These are phyloP conservation scores for Aechmea fasciata DNA, from an alignment of 176 grass and related monocot genomes.

Conservation along the genomic window DNA sequence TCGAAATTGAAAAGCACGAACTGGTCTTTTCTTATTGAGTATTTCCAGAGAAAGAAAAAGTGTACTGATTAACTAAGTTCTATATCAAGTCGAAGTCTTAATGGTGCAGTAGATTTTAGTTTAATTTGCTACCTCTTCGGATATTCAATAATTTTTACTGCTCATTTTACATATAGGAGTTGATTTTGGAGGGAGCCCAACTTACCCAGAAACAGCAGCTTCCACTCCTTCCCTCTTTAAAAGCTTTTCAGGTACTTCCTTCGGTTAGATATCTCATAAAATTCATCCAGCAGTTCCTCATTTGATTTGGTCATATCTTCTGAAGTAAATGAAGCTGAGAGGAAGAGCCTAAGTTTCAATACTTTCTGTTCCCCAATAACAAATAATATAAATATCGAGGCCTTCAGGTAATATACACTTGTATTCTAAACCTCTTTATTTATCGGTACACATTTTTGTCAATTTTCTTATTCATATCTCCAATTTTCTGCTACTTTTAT, in stretches of 20 bases:
- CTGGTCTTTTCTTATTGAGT: too few relatives aligned
- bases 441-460: background rate
- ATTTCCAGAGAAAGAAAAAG: too few relatives aligned
- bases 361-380: conserved; percentile 44
- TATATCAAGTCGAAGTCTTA: too few relatives aligned
- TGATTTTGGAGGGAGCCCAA: conserved; percentile 33
- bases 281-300: background rate
- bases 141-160: background rate
- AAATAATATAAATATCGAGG: conserved; percentile 44
- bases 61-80: too few relatives aligned
- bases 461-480: conserved; percentile 11
- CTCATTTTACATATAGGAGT: conserved; percentile 13
- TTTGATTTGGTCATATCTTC: conserved; percentile 16
- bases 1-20: too few relatives aligned
- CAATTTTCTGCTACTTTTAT: conserved; percentile 12
- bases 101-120: background rate
- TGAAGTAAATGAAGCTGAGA: conserved; percentile 34
- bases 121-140: conserved; percentile 24
- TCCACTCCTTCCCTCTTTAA: conserved; percentile 49
- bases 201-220: conserved; percentile 44
- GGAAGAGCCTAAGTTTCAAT: conserved; percentile 51
- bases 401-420: conserved; percentile 43
- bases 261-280: conserved; percentile 8
- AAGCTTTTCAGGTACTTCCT: conserved; percentile 29
- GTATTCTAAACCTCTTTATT: conserved; percentile 14